A percentile compares a stretch with the other conserved stretches of the same genome.
Conservation (phyloP, 78 protist species). For the Monosiga brevicollis region DNA sequence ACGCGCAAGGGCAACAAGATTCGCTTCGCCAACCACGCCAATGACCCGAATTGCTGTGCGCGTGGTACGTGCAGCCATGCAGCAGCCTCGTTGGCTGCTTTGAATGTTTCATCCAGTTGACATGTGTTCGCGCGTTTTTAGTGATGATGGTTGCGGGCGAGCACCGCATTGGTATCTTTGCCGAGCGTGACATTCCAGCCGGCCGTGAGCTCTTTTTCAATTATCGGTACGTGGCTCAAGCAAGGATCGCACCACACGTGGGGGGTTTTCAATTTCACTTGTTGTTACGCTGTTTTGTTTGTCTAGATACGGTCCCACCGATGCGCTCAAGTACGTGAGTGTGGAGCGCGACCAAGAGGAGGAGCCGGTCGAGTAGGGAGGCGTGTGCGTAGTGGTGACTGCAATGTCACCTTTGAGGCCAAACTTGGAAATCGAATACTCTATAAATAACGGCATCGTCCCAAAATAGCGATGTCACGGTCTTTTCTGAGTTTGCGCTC, state of each 20-base stretch:
- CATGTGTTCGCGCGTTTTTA: background rate
- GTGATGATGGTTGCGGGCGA: slow-evolving; percentile 10
- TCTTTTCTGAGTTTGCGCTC: too few species aligned
- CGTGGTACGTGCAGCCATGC: background rate
- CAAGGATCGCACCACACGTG: too few species aligned
- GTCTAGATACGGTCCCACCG: background rate
- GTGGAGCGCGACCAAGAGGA: background rate
- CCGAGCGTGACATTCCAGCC: background rate
- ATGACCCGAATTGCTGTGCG: slow-evolving; percentile 12
- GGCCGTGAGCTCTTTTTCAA: slow-evolving; percentile 18
- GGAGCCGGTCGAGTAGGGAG: too few species aligned
- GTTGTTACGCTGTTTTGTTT: too few species aligned
- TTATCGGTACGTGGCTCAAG: slow-evolving; percentile 12
- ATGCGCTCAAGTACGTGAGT: background rate
- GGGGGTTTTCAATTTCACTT: too few species aligned
- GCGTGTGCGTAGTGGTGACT: too few species aligned
- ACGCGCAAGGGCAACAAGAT: slow-evolving; percentile 16
- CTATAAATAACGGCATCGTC: too few species aligned
- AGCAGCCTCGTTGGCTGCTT: background rate
- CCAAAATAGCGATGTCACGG: too few species aligned
- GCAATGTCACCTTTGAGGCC: too few species aligned
- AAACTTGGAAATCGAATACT: too few species aligned
- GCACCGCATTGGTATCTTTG: slow-evolving; percentile 13
- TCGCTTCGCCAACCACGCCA: slow-evolving; percentile 22
- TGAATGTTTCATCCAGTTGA: background rate